Percentiles rank a stretch among this genome's conserved stretches.
These are phyloP conservation scores for Onygena corvina DNA, from an alignment of 2,329 filamentous ascomycete species.

Conservation along the genomic window DNA sequence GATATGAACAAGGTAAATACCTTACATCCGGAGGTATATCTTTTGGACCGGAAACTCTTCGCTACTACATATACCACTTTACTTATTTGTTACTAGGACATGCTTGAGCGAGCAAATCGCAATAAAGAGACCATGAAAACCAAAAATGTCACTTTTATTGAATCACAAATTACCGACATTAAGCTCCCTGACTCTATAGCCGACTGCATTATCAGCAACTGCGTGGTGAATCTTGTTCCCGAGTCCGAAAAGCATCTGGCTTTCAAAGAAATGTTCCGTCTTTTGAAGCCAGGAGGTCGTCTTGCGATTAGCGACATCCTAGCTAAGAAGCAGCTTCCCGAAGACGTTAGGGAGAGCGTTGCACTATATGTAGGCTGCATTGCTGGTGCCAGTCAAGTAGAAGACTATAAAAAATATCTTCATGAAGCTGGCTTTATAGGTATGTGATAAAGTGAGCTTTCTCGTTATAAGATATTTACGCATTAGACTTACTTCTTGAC, in stretches of 20 bases:
- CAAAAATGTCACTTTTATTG: constrained; percentile 41
- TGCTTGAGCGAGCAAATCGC: constrained; percentile 41
- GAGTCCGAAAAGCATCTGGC: constrained; percentile 40
- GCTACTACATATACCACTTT: too few species aligned
- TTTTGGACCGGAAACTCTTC: background rate
- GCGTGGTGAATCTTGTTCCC: constrained; percentile 50
- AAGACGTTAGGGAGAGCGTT: constrained; percentile 39
- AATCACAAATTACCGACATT: constrained; percentile 42
- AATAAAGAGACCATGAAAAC: constrained; percentile 33
- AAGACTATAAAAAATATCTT: constrained; percentile 44
- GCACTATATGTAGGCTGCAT: constrained; percentile 50
- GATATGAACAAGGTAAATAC: constrained; percentile 46
- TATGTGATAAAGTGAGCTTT: constrained; percentile 18
- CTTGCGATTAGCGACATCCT: constrained; percentile 51
- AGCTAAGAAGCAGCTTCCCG: constrained; percentile 38
- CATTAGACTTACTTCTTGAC: background rate
- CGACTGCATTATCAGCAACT: constrained; percentile 52
- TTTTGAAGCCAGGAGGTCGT: constrained; percentile 47
- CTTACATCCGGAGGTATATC: background rate
- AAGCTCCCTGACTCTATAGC: constrained; percentile 33
- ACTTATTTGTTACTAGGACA: constrained; percentile 34
- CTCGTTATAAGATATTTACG: constrained; percentile 4
- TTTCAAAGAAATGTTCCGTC: constrained; percentile 47
- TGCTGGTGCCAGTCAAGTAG: constrained; percentile 43
- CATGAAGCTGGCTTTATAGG: constrained; percentile 40